A percentile compares a stretch with the other conserved stretches of the same genome.
phyloP scores from a whole-genome alignment of 176 grass and related monocot species.

The Lolium perenne region DNA sequence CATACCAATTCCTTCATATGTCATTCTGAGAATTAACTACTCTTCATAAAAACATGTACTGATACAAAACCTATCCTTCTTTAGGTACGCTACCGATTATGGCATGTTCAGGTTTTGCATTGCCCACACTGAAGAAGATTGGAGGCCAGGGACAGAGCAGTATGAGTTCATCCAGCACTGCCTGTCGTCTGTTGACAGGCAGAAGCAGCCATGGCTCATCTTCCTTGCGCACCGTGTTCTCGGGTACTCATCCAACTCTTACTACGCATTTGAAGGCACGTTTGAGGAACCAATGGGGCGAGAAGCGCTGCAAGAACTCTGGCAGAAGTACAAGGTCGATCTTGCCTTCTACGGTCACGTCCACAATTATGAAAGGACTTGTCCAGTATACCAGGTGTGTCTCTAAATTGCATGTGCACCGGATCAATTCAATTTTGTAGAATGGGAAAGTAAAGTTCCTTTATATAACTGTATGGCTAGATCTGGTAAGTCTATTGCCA shows the following conservation, averaged over 20 bases:
- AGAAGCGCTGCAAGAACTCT: constrained; percentile 68
- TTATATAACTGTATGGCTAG: not conserved
- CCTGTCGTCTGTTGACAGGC: constrained; percentile 61
- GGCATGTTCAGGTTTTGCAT: constrained; percentile 86
- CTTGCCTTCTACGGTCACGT: constrained; percentile 75
- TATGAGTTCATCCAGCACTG: constrained; percentile 80
- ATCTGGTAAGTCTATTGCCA: not conserved
- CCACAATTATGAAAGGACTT: constrained; percentile 82
- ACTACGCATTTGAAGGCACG: constrained; percentile 54
- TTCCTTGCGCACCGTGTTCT: constrained; percentile 76
- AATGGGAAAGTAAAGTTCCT: not conserved
- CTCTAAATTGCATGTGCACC: constrained; percentile 11
- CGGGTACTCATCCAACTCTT: constrained; percentile 64
- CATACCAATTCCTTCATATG: not conserved
- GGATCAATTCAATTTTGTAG: not conserved
- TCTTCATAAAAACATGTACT: constrained; percentile 1
- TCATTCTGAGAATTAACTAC: not conserved
- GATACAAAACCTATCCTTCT: not conserved
- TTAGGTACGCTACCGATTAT: constrained; percentile 72
- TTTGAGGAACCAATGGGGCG: constrained; percentile 78
- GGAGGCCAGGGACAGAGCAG: constrained; percentile 65
- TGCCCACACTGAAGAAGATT: constrained; percentile 76
- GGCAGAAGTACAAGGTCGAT: constrained; percentile 86
- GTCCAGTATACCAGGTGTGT: constrained; percentile 71
- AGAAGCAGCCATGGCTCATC: constrained; percentile 84